These are phyloP conservation scores for Rhodamnia argentea DNA, from an alignment of 345 rosid genomes.

Conservation along the genomic window DNA sequence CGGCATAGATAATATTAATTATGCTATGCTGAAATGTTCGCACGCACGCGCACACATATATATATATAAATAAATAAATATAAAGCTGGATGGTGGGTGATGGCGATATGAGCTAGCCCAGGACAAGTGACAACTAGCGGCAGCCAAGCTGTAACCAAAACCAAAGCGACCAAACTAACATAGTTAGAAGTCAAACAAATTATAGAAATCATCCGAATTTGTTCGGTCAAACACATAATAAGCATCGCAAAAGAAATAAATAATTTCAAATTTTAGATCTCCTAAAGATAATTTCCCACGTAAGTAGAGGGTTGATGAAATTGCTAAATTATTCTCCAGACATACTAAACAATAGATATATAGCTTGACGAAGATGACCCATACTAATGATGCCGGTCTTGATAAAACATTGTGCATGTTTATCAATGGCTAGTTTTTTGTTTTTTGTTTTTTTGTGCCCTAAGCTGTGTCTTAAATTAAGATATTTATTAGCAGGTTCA, in stretches of 20 bases:
- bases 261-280: neutral
- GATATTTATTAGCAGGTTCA: neutral
- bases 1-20: no score
- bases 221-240: neutral
- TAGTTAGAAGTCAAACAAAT: no score
- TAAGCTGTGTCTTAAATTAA: neutral
- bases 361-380: neutral
- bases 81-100: no score
- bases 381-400: neutral
- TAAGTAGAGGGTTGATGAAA: neutral
- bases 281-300: neutral
- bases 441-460: neutral
- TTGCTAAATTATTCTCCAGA: neutral
- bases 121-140: no score
- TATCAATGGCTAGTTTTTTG: neutral
- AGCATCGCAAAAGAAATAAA: neutral
- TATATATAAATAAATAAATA: no score
- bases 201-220: no score
- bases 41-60: no score
- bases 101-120: no score
- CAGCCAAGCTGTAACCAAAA: no score
- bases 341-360: no score
- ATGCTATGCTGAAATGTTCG: no score
- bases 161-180: no score
- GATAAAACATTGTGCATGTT: neutral